These are phyloP conservation scores for Pezicula rhizophila DNA, from an alignment of 2,329 filamentous ascomycete genomes.

Conservation along the genomic window DNA sequence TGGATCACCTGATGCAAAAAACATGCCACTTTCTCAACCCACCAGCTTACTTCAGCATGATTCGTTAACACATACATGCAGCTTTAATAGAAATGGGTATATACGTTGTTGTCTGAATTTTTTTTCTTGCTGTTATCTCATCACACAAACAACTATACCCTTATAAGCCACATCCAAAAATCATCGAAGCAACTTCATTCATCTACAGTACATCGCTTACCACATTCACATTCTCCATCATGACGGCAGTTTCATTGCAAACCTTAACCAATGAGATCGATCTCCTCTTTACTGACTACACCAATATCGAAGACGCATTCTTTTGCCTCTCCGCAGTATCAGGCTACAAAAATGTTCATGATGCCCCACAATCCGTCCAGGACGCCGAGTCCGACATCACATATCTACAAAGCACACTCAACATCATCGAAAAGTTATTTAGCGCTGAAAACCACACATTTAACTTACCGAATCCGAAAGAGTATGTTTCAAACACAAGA, in stretches of 20 bases:
- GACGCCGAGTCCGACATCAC: not conserved
- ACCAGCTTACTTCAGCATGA: not conserved
- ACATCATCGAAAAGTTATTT: not conserved
- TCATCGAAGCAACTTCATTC: not conserved
- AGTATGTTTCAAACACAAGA: not conserved
- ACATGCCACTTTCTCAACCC: slow-evolving; percentile 1
- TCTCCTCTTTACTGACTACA: not conserved
- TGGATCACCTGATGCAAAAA: not conserved
- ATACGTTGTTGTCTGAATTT: not conserved
- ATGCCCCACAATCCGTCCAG: not conserved
- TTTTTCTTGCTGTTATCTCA: not conserved
- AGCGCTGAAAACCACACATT: not conserved
- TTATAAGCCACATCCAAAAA: not conserved
- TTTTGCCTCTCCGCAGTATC: not conserved
- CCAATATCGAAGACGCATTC: not conserved
- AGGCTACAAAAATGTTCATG: not conserved
- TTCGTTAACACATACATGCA: not conserved
- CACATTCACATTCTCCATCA: not conserved
- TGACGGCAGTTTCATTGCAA: not conserved
- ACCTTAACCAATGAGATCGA: not conserved
- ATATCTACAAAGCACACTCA: not conserved
- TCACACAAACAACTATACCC: not conserved
- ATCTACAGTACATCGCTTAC: not conserved
- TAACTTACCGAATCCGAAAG: not conserved
- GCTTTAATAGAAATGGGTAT: not conserved